Evolutionary conservation across 371 early-diverging fungal genomes (phyloP), one percentile per base, ranked within the genome.

Genomic region (Actinomucor elegans): DNA sequence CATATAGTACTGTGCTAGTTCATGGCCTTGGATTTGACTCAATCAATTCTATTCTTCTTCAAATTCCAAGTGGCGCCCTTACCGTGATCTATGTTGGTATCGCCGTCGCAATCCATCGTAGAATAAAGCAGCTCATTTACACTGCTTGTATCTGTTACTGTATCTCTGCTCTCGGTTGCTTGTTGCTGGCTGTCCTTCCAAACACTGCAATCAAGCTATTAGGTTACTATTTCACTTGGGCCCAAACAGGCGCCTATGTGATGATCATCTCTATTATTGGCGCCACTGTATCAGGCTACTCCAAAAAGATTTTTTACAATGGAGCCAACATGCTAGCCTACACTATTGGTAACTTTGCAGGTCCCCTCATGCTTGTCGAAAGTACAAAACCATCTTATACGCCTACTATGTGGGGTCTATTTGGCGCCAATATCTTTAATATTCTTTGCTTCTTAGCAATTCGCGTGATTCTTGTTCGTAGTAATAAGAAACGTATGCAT

Each of bases 231-330:
- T 23, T 70, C 12, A 35, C 54, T 15, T 68, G 51, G 61, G 55
- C 50, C 3, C 50, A 53, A 17, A 44, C 48, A 9, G 75, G 66
- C 14, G 47, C 52, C 0, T 58, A 56, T 31, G 58, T 59, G 3
- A 52, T 69, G 29, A 27, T 71, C 5, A 38, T 63, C 1, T 52
- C 69, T 2, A 49, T 64, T 15, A 48, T 66, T 24, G 61, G 59
- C 6, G 51, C 34, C 24, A 71, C 69, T 21, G 69, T 71, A 2
- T 52, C 60, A 28, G 75, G 75, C 2, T 75, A 75, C 27, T 59
- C 67, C 0, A 75, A 75, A 36, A 75, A 71, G 32, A 61, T 71
- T 32, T 71, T 66, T 31, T 66, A 74, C 35, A 52, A 46, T 26
- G 68, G 60, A 11, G 49, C 46, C 12, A 42, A 61, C 3, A 46